These are phyloP conservation scores for Aeschynomene evenia DNA, from an alignment of 306 rosid genomes.

Conservation along the genomic window DNA sequence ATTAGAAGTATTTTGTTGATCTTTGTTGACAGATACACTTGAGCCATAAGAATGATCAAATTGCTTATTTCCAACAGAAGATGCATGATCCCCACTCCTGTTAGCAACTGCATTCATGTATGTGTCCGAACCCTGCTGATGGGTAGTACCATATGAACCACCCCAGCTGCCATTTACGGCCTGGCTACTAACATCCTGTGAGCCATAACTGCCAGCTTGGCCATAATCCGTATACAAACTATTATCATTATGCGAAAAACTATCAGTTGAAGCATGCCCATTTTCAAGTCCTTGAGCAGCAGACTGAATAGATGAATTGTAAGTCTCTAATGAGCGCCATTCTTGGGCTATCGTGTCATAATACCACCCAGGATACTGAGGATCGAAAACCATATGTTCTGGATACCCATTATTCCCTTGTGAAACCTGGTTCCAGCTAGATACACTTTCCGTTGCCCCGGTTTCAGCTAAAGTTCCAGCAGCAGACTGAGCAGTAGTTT, in stretches of 20 bases:
- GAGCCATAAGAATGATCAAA: conserved; percentile 48
- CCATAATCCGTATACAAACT: conserved; percentile 37
- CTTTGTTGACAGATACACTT: conserved; percentile 31
- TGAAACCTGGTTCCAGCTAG: conserved; percentile 53
- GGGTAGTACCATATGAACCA: conserved; percentile 38
- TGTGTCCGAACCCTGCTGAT: conserved; percentile 42
- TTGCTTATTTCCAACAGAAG: conserved; percentile 45
- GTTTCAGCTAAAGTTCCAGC: conserved; percentile 52
- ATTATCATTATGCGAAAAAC: conserved; percentile 32
- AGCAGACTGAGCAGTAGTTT: conserved; percentile 47
- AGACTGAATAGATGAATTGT: conserved; percentile 47
- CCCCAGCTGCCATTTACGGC: conserved; percentile 47
- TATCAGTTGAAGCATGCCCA: conserved; percentile 37
- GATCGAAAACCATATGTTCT: conserved; percentile 72
- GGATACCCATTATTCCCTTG: conserved; percentile 65
- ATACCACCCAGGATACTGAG: conserved; percentile 84
- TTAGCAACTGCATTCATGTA: conserved; percentile 37
- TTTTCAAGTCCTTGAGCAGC: conserved; percentile 37
- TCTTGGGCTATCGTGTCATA: conserved; percentile 66
- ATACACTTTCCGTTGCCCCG: conserved; percentile 38
- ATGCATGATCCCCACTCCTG: conserved; percentile 27
- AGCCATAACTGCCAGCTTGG: conserved; percentile 41
- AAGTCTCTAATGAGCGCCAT: conserved; percentile 69
- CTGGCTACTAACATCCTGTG: conserved; percentile 44
- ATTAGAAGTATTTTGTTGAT: conserved; percentile 48